Evolutionary conservation across 805 yeast species (phyloP).

Genomic region (Wickerhamomyces xylosicus): DNA sequence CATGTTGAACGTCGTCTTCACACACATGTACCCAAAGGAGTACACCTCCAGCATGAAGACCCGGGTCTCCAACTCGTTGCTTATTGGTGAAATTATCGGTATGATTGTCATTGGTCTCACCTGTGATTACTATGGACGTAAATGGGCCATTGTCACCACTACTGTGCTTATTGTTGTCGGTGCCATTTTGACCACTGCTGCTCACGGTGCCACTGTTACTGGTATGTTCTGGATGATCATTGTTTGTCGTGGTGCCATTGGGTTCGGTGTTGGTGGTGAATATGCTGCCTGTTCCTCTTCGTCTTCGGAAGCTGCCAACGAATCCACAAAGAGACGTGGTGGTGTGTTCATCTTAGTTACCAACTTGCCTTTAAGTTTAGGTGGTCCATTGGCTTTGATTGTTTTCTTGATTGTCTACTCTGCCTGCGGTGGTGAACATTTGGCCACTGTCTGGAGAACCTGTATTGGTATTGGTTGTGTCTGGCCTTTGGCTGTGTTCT

Average conservation of each 20-base stretch:
- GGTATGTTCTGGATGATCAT: conserved; percentile 76
- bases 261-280: conserved; percentile 74
- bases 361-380: conserved; percentile 62
- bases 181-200: conserved; percentile 55
- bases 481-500: conserved; percentile 66
- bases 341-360: conserved; percentile 56
- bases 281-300: conserved; percentile 61
- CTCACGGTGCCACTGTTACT: conserved; percentile 41
- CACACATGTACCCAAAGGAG: conserved; percentile 26
- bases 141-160: conserved; percentile 59
- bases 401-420: conserved; percentile 59
- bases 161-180: conserved; percentile 55
- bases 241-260: conserved; percentile 65
- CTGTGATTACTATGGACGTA: conserved; percentile 59
- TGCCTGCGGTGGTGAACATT: conserved; percentile 38
- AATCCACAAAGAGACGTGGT: conserved; percentile 53
- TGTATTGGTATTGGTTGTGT: conserved; percentile 54
- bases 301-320: conserved; percentile 69
- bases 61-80: conserved; percentile 56
- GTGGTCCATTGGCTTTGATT: conserved; percentile 68
- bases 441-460: conserved; percentile 55
- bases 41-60: conserved; percentile 42
- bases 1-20: conserved; percentile 50
- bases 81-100: conserved; percentile 64
- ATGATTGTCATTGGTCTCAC: conserved; percentile 55